Evolutionary conservation across 2,329 filamentous ascomycete species (phyloP), one percentile per base, ranked within the genome.

Genomic region (Zymoseptoria brevis): DNA sequence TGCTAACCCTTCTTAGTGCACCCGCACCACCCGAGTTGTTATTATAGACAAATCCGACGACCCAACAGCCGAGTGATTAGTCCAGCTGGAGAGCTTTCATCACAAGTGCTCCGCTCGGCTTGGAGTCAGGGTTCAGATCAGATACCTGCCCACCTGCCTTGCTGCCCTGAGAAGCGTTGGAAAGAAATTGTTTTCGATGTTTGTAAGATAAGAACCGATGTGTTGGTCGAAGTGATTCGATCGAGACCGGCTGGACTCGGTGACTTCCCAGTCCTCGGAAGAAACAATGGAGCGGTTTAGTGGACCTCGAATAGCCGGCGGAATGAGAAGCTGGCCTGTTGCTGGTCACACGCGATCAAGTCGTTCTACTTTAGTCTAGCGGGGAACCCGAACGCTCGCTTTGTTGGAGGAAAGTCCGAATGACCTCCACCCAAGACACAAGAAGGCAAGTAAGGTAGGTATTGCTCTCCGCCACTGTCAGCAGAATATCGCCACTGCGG

Each of bases 21-120:
- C n/a, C n/a, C n/a, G n/a, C n/a, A n/a, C n/a, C n/a, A n/a, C n/a
- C n/a, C n/a, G n/a, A n/a, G n/a, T n/a, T n/a, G n/a, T n/a, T n/a
- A n/a, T n/a, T n/a, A n/a, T n/a, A n/a, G n/a, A n/a, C n/a, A n/a
- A n/a, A n/a, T n/a, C n/a, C n/a, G 4, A 66, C 64, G 0, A 65
- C 63, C 1, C 63, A 68, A 21, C 51, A 59, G 54, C 62, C 65
- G 1, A 41, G 21, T 13, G 57, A 60, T 8, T 55, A 57, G 24
- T 49, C 53, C 2, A 62, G 60, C 1, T 50, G 62, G 19, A 41
- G n/a, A 9, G 51, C 58, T 8, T 56, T 65, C 29, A 35, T 65
- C 19, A 54, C 53, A 5, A 51, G 60, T 3, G 50, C 53, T 1
- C 56, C 65, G 0, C 48, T 50, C n/a, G 49, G 35, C 13, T 45